Base-by-base conservation (phyloP, 352 stramenopile genomes). In the Paralagenidium karlingii region DNA sequence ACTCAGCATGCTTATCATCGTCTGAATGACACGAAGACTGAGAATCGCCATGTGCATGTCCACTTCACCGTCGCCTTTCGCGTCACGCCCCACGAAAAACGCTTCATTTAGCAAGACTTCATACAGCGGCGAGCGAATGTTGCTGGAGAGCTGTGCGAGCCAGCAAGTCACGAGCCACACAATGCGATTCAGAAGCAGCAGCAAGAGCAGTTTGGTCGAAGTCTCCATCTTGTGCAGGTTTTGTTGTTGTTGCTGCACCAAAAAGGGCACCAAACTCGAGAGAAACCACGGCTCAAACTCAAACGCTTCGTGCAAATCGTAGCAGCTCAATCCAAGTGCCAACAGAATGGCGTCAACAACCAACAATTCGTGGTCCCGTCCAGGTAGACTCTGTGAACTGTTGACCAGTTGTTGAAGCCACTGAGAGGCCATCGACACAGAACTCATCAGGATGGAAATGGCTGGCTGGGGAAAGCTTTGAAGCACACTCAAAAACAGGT, bases 281-380 rank as follows among this genome's bases (percentile, higher is more conserved):
- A 83, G 53, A 41, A 90, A 93, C 74, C 76, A 90, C 7, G 70
- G 79, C 50, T 90, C 76, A 51, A 93, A 93, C 15, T 90, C 76
- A 31, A 93, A 89, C 33, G 67, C 74, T 29, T 88, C 71, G 50
- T 93, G 77, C 6, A 93, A 68, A 40, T 90, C 77, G 49, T 90
- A 93, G 48, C 74, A 89, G 13, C 76, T 70, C 9, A 90, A 48
- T 2, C 79, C 79, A 32, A 87, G 73, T 20, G 76, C 76, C 18
- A 93, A 57, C 36, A 93, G 60, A 38, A 93, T 61, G 2, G 79
- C 71, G 48, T 93, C 79, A 15, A 73, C 67, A 16, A 85, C 67
- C 8, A 89, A 43, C 41, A 33, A 15, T 6, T 51, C 56, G 15
- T 34, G 36, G 24, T 74, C 59, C 34, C 67, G 50, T 15, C 30